These are phyloP conservation scores for Plasmodium sp. DNA, from an alignment of 169 alveolate genomes.

Conservation along the genomic window DNA sequence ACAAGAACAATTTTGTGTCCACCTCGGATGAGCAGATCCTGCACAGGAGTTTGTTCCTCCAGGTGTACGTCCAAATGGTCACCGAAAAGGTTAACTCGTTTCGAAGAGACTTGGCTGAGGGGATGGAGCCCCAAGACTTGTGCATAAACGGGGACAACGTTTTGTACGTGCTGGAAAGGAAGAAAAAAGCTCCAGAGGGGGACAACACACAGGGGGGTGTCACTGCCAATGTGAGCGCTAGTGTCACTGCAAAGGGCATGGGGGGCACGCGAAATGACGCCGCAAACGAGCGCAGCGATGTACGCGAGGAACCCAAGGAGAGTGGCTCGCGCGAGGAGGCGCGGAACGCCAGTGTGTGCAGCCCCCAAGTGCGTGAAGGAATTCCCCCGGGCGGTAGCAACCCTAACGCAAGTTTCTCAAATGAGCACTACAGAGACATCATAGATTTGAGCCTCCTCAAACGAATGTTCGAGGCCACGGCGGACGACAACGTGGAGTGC, in stretches of 20 bases:
- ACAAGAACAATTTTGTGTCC: conserved; percentile 12
- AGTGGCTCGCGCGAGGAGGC: background rate
- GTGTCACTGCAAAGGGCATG: background rate
- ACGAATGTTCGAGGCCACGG: conserved; percentile 22
- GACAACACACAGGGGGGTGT: background rate
- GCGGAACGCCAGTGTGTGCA: background rate
- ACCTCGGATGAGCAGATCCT: background rate
- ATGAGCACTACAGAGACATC: conserved; percentile 7
- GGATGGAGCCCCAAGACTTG: background rate
- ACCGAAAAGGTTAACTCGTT: conserved; percentile 10
- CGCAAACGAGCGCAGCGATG: background rate
- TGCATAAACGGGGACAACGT: background rate
- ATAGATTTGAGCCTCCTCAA: conserved; percentile 15
- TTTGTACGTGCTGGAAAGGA: conserved; percentile 16
- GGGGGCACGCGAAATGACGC: background rate
- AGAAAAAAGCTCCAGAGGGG: background rate
- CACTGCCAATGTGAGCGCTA: background rate
- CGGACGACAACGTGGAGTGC: conserved; percentile 4
- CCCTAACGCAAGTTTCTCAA: background rate
- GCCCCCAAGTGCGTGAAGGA: background rate
- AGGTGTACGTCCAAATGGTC: conserved; percentile 8
- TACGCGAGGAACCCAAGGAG: background rate
- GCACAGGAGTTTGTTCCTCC: conserved; percentile 12
- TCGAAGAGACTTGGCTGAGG: background rate
- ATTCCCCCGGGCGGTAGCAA: background rate